Conservation (phyloP, 176 grass and related monocot genomes). For the Phragmites australis region DNA sequence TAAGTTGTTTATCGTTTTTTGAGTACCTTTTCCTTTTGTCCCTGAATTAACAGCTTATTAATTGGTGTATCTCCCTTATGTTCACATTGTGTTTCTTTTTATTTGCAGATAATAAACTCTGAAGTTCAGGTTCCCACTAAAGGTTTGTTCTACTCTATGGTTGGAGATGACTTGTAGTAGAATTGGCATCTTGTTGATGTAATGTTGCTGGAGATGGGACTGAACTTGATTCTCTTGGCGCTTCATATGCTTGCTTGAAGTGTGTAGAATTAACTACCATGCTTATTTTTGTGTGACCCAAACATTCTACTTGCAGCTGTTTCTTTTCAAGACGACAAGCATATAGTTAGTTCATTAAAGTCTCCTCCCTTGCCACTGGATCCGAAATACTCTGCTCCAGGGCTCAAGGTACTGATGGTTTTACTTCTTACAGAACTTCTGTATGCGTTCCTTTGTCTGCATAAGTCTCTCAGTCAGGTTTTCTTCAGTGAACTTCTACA, state of each 20-base stretch:
- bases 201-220: conserved; percentile 2
- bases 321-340: conserved; percentile 53
- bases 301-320: conserved; percentile 50
- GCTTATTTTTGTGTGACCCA: not conserved
- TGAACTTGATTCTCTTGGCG: conserved; percentile 2
- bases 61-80: not conserved
- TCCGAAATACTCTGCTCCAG: conserved; percentile 23
- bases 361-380: conserved; percentile 28
- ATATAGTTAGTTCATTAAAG: conserved; percentile 34
- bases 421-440: conserved; percentile 17
- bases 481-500: not conserved
- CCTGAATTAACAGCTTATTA: conserved; percentile 25
- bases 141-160: conserved; percentile 42
- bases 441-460: not conserved
- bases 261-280: conserved; percentile 9
- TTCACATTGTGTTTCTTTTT: conserved; percentile 5
- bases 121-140: conserved; percentile 34
- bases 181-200: conserved; percentile 6
- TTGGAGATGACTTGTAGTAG: conserved; percentile 8
- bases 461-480: not conserved
- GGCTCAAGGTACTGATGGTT: conserved; percentile 38
- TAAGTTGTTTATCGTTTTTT: conserved; percentile 42
- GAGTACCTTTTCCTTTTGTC: conserved; percentile 24
- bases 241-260: conserved; percentile 23
- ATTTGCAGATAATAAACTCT: conserved; percentile 50